phyloP scores from a whole-genome alignment of 225 moss, liverwort and hornwort species.

The Anthoceros angustus region DNA sequence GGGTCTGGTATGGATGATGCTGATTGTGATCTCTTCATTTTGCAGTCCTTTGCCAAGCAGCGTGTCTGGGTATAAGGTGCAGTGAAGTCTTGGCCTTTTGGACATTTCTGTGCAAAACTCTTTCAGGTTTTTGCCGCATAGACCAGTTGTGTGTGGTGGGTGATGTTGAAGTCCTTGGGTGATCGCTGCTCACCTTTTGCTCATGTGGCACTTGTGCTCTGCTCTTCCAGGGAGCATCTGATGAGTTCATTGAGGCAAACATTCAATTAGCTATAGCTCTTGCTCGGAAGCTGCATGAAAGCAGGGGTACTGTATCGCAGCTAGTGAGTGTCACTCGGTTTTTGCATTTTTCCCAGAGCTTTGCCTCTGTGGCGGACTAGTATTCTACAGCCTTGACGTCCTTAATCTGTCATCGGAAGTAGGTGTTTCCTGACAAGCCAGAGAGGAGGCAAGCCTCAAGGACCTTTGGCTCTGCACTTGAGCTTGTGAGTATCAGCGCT shows the following conservation, averaged over 20 bases:
- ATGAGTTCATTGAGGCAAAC: constrained; percentile 91
- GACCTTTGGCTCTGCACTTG: constrained; percentile 57
- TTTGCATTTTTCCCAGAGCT: not conserved
- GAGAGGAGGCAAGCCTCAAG: constrained; percentile 62
- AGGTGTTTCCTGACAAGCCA: constrained; percentile 82
- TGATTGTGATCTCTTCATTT: not conserved
- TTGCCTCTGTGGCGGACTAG: not conserved
- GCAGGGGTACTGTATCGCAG: constrained; percentile 34
- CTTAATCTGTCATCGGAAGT: not conserved
- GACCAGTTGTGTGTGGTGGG: not conserved
- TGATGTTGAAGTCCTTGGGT: not conserved
- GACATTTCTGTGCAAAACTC: not conserved
- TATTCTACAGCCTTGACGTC: not conserved
- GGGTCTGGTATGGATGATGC: constrained; percentile 5
- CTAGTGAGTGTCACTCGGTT: constrained; percentile 22
- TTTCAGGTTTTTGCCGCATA: not conserved
- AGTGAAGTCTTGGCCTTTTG: constrained; percentile 4
- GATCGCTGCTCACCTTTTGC: not conserved
- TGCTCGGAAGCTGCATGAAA: constrained; percentile 47
- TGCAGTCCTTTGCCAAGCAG: constrained; percentile 72
- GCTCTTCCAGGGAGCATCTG: constrained; percentile 50
- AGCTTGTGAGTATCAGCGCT: constrained; percentile 14
- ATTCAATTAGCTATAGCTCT: constrained; percentile 77
- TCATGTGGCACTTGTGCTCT: not conserved
- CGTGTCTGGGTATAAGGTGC: constrained; percentile 75